Conservation (phyloP, 176 grass and related monocot species). For the Poa pratensis region DNA sequence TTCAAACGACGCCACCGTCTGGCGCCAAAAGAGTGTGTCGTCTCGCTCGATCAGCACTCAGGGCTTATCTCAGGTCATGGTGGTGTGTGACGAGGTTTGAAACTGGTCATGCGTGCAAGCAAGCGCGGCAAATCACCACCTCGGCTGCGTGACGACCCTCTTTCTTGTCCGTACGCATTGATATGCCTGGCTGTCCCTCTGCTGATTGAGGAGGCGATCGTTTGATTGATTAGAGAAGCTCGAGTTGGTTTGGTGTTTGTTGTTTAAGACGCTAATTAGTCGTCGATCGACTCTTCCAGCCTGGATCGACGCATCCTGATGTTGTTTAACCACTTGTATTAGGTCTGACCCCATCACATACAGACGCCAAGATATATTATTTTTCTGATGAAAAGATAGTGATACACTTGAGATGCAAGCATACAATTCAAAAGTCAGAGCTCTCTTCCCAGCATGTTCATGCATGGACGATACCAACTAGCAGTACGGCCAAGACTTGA, state of each 20-base stretch:
- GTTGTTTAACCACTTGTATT: not conserved
- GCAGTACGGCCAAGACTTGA: not conserved
- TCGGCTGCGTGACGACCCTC: not conserved
- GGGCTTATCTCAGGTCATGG: not conserved
- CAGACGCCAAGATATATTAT: not conserved
- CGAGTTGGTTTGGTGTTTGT: not conserved
- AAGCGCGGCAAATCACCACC: not conserved
- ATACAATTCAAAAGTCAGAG: conserved; percentile 17
- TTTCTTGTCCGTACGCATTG: not conserved
- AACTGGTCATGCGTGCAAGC: not conserved
- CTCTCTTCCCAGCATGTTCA: not conserved
- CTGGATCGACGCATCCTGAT: not conserved
- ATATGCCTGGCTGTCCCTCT: not conserved
- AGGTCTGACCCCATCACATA: not conserved
- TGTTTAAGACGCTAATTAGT: not conserved
- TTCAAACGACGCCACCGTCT: conserved; percentile 1
- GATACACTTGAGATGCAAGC: not conserved
- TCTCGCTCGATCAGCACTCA: not conserved
- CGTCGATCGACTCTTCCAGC: not conserved
- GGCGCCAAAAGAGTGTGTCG: conserved; percentile 16
- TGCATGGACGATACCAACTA: not conserved
- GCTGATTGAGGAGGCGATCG: not conserved
- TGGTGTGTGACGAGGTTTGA: not conserved
- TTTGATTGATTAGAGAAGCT: not conserved
- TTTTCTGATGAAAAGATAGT: not conserved